Evolutionary conservation across 1,284 basidiomycete genomes (phyloP).

Genomic region (Phellopilus nigrolimitatus): DNA sequence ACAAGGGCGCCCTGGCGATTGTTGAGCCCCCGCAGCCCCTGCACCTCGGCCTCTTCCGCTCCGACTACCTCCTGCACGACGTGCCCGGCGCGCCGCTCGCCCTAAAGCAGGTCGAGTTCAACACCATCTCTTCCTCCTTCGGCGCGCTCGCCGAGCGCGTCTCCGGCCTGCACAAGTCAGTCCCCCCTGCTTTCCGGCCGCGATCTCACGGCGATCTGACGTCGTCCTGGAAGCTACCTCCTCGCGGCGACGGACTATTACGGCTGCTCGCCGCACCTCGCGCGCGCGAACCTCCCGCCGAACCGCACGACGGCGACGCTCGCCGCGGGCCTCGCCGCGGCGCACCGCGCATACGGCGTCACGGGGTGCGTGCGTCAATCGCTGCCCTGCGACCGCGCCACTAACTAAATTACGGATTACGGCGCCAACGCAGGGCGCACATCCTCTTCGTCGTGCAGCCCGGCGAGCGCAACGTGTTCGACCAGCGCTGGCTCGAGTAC

Average conservation of each 20-base stretch:
- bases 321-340: slow-evolving; percentile 72
- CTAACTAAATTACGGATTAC: no score
- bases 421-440: slow-evolving; percentile 50
- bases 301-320: slow-evolving; percentile 76
- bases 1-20: not conserved
- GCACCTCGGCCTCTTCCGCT: slow-evolving; percentile 91
- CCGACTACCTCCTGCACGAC: slow-evolving; percentile 89
- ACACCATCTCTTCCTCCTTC: slow-evolving; percentile 93
- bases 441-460: slow-evolving; percentile 90
- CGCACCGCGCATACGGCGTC: slow-evolving; percentile 71
- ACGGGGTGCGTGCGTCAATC: slow-evolving; percentile 42
- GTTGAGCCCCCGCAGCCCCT: slow-evolving; percentile 52
- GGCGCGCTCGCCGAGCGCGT: slow-evolving; percentile 76
- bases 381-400: no score
- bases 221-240: slow-evolving; percentile 53
- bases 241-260: slow-evolving; percentile 63
- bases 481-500: slow-evolving; percentile 88
- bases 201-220: no score
- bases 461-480: slow-evolving; percentile 93
- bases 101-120: slow-evolving; percentile 97
- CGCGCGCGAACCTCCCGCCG: slow-evolving; percentile 56
- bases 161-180: slow-evolving; percentile 75
- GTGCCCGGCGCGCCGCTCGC: slow-evolving; percentile 34
- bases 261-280: slow-evolving; percentile 50
- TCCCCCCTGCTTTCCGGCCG: slow-evolving; percentile 5